Evolutionary conservation across 2,329 filamentous ascomycete species (phyloP), one percentile per base, ranked within the genome.

Genomic region (Fusarium marasasianum): DNA sequence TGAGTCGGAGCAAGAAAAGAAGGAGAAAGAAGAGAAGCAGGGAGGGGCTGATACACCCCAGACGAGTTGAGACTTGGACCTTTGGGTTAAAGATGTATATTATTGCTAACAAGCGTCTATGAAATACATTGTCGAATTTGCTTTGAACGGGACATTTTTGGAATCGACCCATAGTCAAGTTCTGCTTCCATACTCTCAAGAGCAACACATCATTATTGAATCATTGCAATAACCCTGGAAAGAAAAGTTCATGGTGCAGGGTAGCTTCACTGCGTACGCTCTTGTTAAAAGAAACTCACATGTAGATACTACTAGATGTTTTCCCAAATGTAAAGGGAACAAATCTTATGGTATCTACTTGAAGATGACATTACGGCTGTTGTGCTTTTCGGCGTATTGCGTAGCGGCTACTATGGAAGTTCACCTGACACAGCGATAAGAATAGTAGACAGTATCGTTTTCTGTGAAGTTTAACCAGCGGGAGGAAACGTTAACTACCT

Each of bases 1-100:
- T 31, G 84, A 84, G 26, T 74, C 76, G 15, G 83, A 85, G 56
- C 75, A 78, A 51, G 73, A 78, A 56, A 78, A 78, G 70, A 75
- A 76, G 56, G 83, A 85, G 54, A 75, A 78, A 38, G 72, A 78
- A 53, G 78, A 78, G 70, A 75, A 76, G 59, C 74, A 70, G 12
- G 65, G 69, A 1, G 63, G 66, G n/a, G 33, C 63, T 29, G 74
- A 71, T 51, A 11, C 64, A 18, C 53, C 51, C 8, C 76, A 75
- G 59, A 44, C 63, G 14, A 69, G 38, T n/a, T 77, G 63, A 59
- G 13, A 6, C 20, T 9, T 24, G 18, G 31, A 5, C 18, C 13
- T 20, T 57, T 17, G 29, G 15, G 8, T 40, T 40, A 2, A 66
- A n/a, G 12, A 54, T 31, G 24, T 20, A 11, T 26, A 40, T 37